A percentile compares a stretch with the other conserved stretches of the same genome.
Conservation (phyloP, 306 rosid species). For the Hylodesmum podocarpum region DNA sequence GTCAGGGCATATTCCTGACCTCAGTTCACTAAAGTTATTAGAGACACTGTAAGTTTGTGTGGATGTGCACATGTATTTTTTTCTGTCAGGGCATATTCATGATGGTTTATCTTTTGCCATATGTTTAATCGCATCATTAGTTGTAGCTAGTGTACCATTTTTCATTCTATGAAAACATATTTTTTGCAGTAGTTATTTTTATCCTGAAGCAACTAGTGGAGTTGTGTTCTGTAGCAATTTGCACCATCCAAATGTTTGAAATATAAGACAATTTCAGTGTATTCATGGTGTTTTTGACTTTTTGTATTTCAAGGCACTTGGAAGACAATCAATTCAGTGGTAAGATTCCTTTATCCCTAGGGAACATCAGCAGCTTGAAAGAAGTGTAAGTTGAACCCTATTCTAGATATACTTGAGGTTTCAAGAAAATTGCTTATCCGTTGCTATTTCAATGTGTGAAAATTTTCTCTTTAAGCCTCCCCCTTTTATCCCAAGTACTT, state of each 20-base stretch:
- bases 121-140: slow-evolving; percentile 2
- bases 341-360: slow-evolving; percentile 75
- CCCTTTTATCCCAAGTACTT: neutral
- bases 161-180: slow-evolving; percentile 15
- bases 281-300: slow-evolving; percentile 17
- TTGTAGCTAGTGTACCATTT: neutral
- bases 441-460: neutral
- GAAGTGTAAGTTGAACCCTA: slow-evolving; percentile 68
- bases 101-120: slow-evolving; percentile 17
- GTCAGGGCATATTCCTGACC: slow-evolving; percentile 76
- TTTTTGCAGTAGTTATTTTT: neutral
- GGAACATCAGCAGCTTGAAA: slow-evolving; percentile 54
- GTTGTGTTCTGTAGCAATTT: slow-evolving; percentile 7
- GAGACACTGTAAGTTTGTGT: slow-evolving; percentile 68
- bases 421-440: slow-evolving; percentile 6
- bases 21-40: slow-evolving; percentile 62
- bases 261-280: slow-evolving; percentile 19
- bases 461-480: neutral
- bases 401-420: neutral
- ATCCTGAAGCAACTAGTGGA: slow-evolving; percentile 6
- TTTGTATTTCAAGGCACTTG: slow-evolving; percentile 64
- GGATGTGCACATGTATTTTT: neutral
- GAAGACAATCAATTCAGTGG: slow-evolving; percentile 79
- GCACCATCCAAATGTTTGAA: slow-evolving; percentile 25
- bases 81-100: neutral